These are phyloP conservation scores for Phellopilus nigrolimitatus DNA, from an alignment of 1,284 basidiomycete genomes.

Conservation along the genomic window DNA sequence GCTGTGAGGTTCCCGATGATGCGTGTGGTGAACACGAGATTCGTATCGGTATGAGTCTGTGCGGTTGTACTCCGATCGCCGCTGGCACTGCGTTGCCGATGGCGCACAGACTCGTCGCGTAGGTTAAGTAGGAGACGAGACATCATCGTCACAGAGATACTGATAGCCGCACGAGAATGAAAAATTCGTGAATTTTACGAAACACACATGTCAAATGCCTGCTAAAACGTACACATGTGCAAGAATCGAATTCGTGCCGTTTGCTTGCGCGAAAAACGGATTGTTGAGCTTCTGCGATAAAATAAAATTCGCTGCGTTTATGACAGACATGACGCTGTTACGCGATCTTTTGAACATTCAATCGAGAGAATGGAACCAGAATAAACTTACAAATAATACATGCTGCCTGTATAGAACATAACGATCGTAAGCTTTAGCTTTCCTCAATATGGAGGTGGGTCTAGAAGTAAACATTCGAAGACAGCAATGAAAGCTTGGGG, in stretches of 20 bases:
- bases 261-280: slow-evolving; percentile 16
- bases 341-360: neutral
- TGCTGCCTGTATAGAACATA: slow-evolving; percentile 9
- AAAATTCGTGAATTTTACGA: neutral
- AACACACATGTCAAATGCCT: neutral
- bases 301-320: slow-evolving; percentile 17
- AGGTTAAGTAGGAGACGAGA: slow-evolving; percentile 19
- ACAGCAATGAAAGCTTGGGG: too few species aligned
- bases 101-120: slow-evolving; percentile 12
- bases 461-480: too few species aligned
- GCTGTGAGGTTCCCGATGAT: slow-evolving; percentile 18
- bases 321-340: slow-evolving; percentile 14
- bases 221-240: slow-evolving; percentile 15
- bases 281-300: slow-evolving; percentile 11
- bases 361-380: neutral
- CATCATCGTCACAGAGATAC: slow-evolving; percentile 18
- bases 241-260: slow-evolving; percentile 17
- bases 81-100: neutral
- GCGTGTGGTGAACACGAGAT: slow-evolving; percentile 19
- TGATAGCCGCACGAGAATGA: neutral
- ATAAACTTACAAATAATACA: slow-evolving; percentile 17
- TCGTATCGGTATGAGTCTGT: slow-evolving; percentile 16
- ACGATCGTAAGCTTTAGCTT: neutral
- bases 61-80: neutral
- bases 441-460: neutral